phyloP scores from a whole-genome alignment of 305 asterid genomes.

The Striga hermonthica region DNA sequence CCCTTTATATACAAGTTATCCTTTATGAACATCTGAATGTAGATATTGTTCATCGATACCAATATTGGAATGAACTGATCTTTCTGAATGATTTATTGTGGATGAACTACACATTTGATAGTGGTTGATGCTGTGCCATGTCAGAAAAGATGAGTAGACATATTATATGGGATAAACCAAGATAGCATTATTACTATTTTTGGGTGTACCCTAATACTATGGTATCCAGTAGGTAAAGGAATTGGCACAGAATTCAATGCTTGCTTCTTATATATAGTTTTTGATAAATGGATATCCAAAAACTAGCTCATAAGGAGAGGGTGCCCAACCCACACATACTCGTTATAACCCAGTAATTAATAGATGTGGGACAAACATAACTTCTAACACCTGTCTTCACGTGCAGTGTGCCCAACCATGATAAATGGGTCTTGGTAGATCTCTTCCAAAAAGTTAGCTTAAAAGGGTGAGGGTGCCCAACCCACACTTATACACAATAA shows the following conservation, averaged over 20 bases:
- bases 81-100: constrained; percentile 18
- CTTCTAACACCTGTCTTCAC: no score
- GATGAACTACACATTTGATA: constrained; percentile 13
- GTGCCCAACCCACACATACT: no score
- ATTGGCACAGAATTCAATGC: constrained; percentile 20
- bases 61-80: constrained; percentile 10
- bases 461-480: no score
- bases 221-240: constrained; percentile 21
- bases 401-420: no score
- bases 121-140: constrained; percentile 15
- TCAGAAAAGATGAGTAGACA: constrained; percentile 13
- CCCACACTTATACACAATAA: no score
- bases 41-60: constrained; percentile 13
- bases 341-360: no score
- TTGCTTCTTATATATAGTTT: constrained; percentile 15
- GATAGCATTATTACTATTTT: constrained; percentile 8
- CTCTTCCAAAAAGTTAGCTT: no score
- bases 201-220: constrained; percentile 1
- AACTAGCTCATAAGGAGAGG: no score
- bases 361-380: no score
- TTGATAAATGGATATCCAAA: no score
- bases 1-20: constrained; percentile 15
- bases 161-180: constrained; percentile 3
- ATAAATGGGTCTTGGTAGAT: no score
- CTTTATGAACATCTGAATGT: constrained; percentile 1